Conservation (phyloP, 441 rosid genomes). For the Capsella rubella region DNA sequence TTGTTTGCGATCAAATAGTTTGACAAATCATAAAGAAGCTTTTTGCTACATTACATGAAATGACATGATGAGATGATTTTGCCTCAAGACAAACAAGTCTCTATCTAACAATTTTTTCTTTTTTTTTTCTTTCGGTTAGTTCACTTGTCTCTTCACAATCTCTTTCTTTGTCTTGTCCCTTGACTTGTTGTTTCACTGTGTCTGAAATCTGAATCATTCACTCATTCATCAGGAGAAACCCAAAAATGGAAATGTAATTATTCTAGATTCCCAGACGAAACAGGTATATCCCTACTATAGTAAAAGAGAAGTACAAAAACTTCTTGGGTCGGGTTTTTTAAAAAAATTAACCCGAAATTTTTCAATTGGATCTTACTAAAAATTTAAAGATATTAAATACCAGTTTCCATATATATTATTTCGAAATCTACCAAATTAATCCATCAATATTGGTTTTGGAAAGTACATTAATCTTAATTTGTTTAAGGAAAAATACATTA, state of each 20-base stretch:
- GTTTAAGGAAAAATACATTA: too few relatives aligned
- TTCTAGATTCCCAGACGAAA: neutral
- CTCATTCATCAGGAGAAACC: constrained; percentile 31
- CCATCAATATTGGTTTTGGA: too few relatives aligned
- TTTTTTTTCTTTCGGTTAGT: constrained; percentile 23
- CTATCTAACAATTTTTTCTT: constrained; percentile 16
- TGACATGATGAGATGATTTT: constrained; percentile 45
- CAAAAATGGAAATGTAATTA: constrained; percentile 1
- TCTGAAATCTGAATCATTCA: constrained; percentile 14
- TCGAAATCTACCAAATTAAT: too few relatives aligned
- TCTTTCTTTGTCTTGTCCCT: constrained; percentile 34
- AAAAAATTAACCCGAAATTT: too few relatives aligned
- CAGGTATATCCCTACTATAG: too few relatives aligned
- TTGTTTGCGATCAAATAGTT: constrained; percentile 35
- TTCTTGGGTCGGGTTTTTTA: too few relatives aligned
- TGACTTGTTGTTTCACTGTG: constrained; percentile 15
- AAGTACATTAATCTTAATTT: too few relatives aligned
- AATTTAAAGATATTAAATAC: too few relatives aligned
- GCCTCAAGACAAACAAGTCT: constrained; percentile 37
- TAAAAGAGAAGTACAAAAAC: too few relatives aligned
- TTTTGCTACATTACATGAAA: constrained; percentile 34
- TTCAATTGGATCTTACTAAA: too few relatives aligned
- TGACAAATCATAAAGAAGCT: constrained; percentile 36
- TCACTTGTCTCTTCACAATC: constrained; percentile 36
- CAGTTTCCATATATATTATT: too few relatives aligned